phyloP scores from a whole-genome alignment of 2,329 filamentous ascomycete species.

The Claviceps sorghi region DNA sequence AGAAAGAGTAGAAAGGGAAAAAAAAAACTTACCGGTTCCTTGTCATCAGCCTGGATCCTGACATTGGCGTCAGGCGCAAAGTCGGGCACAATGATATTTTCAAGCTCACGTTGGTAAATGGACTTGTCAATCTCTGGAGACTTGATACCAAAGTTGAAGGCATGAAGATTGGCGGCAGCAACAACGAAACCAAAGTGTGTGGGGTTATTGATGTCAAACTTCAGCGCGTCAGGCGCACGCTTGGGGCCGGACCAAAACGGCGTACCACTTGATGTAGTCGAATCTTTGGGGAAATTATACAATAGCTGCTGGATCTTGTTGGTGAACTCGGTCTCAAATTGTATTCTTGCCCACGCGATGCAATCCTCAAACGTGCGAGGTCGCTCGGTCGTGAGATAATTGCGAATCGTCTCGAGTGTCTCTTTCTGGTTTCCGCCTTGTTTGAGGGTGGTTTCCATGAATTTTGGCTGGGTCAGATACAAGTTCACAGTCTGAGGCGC shows the following conservation, averaged over 20 bases:
- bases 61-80: conserved; percentile 81
- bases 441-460: conserved; percentile 73
- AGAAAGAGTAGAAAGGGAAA: background rate
- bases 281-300: conserved; percentile 95
- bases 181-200: conserved; percentile 83
- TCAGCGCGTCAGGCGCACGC: conserved; percentile 81
- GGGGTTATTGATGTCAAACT: conserved; percentile 71
- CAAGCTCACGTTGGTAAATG: conserved; percentile 65
- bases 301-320: conserved; percentile 91
- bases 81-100: conserved; percentile 90
- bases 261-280: conserved; percentile 71
- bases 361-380: conserved; percentile 90
- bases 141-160: conserved; percentile 96
- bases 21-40: conserved; percentile 52
- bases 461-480: conserved; percentile 83
- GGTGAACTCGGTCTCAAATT: conserved; percentile 95
- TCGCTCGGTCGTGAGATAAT: conserved; percentile 83
- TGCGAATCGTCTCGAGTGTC: conserved; percentile 76
- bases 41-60: conserved; percentile 94
- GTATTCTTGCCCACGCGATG: conserved; percentile 81
- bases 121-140: conserved; percentile 53
- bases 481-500: conserved; percentile 88
- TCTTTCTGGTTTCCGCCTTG: conserved; percentile 92
- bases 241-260: conserved; percentile 98
- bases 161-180: conserved; percentile 80